A percentile compares a stretch with the other conserved stretches of the same genome.
Evolutionary conservation across 1,284 basidiomycete genomes (phyloP).

Genomic region (Taiwanofungus camphoratus): DNA sequence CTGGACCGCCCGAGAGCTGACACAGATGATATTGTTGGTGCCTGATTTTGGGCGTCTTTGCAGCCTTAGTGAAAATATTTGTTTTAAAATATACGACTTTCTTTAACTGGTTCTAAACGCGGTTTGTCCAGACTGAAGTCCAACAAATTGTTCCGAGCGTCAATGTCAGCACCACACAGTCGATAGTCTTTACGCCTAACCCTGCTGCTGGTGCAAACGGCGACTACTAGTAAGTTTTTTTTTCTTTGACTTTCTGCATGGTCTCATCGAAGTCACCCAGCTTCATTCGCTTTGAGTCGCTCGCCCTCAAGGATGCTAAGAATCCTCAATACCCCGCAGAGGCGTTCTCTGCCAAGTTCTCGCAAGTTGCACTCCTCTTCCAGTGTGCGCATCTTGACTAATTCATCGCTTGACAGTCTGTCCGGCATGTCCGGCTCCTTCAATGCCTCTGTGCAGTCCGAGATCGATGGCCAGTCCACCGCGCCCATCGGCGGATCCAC

Average conservation of each 20-base stretch:
- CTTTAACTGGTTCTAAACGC: too few species aligned
- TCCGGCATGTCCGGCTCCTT: constrained; percentile 61
- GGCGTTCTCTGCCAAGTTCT: constrained; percentile 81
- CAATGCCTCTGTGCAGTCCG: constrained; percentile 41
- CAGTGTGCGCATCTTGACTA: neutral
- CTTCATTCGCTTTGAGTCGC: constrained; percentile 72
- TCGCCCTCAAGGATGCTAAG: constrained; percentile 42
- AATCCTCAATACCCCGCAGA: constrained; percentile 52
- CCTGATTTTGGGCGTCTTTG: too few species aligned
- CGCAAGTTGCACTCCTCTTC: constrained; percentile 32
- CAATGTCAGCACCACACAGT: constrained; percentile 53
- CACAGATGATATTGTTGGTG: too few species aligned
- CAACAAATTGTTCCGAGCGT: constrained; percentile 53
- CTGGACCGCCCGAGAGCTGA: too few species aligned
- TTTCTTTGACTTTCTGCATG: neutral
- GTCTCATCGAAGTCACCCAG: constrained; percentile 29
- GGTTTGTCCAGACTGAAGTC: constrained; percentile 59
- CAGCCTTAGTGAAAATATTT: too few species aligned
- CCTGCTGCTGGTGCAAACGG: constrained; percentile 55
- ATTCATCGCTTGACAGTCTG: constrained; percentile 37
- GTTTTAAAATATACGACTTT: too few species aligned
- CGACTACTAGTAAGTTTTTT: constrained; percentile 48
- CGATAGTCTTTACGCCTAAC: constrained; percentile 56
- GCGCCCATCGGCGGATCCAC: constrained; percentile 12
- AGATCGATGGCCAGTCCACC: constrained; percentile 34